Percentiles rank a stretch among this genome's conserved stretches.
phyloP scores from a whole-genome alignment of 805 yeast species.

The Suhomyces emberorum region DNA sequence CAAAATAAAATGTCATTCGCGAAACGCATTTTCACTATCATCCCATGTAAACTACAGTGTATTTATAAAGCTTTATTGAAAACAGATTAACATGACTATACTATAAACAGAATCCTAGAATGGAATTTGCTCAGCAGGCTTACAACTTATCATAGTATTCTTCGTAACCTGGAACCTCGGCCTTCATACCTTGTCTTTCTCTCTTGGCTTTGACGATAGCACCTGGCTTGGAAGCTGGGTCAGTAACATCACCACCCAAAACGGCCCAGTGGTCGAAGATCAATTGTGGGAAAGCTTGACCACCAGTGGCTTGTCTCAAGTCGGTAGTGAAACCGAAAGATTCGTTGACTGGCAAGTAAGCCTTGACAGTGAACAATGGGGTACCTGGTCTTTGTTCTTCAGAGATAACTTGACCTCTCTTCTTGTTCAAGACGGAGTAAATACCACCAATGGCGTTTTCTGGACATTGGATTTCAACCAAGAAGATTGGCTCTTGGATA shows the following conservation, averaged over 20 bases:
- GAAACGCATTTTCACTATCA: too few relatives aligned
- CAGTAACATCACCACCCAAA: conserved; percentile 89
- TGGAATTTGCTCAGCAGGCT: conserved; percentile 12
- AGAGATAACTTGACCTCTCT: conserved; percentile 99
- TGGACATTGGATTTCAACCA: conserved; percentile 99
- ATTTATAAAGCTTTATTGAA: too few relatives aligned
- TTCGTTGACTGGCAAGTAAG: conserved; percentile 99
- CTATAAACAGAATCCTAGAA: neutral
- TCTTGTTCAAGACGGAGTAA: conserved; percentile 98
- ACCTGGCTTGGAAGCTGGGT: conserved; percentile 71
- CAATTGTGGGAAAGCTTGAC: conserved; percentile 99
- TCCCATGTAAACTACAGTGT: too few relatives aligned
- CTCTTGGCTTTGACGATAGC: conserved; percentile 60
- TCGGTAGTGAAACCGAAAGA: conserved; percentile 99
- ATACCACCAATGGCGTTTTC: conserved; percentile 99
- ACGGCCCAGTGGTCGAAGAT: conserved; percentile 98
- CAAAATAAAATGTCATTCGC: too few relatives aligned
- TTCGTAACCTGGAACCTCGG: conserved; percentile 97
- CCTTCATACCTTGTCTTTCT: conserved; percentile 97
- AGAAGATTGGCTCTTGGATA: conserved; percentile 98
- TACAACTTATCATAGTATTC: conserved; percentile 95
- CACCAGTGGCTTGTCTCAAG: conserved; percentile 99
- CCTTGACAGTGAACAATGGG: conserved; percentile 99
- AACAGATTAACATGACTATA: too few relatives aligned
- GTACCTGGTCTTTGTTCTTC: conserved; percentile 99